Percentiles rank a stretch among this genome's conserved stretches.
These are phyloP conservation scores for Castanea mollissima DNA, from an alignment of 306 rosid species.

Conservation along the genomic window DNA sequence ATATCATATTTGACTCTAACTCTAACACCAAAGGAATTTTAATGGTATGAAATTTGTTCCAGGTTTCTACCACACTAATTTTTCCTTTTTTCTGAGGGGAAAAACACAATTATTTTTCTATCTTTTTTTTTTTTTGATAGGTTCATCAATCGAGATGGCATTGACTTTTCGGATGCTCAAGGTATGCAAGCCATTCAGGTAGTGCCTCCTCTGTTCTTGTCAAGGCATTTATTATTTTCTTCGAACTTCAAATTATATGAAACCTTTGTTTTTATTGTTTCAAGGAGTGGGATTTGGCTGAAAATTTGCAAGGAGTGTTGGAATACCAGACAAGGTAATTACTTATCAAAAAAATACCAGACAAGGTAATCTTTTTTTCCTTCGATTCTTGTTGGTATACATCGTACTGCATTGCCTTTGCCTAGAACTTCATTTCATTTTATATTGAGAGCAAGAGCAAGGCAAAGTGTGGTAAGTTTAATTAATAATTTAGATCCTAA, in stretches of 20 bases:
- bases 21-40: neutral
- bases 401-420: neutral
- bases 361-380: slow-evolving; percentile 62
- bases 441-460: neutral
- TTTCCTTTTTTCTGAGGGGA: neutral
- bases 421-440: neutral
- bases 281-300: slow-evolving; percentile 98
- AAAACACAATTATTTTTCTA: neutral
- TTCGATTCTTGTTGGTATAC: slow-evolving; percentile 14
- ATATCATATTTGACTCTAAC: neutral
- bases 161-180: slow-evolving; percentile 97
- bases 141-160: slow-evolving; percentile 90
- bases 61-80: neutral
- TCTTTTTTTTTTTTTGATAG: slow-evolving; percentile 35
- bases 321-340: slow-evolving; percentile 96
- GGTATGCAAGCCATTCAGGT: slow-evolving; percentile 98
- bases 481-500: neutral
- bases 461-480: neutral
- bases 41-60: neutral
- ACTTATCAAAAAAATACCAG: no score
- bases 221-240: slow-evolving; percentile 21
- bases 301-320: slow-evolving; percentile 86
- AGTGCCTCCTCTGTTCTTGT: slow-evolving; percentile 26
- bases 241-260: slow-evolving; percentile 22
- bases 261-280: slow-evolving; percentile 25